These are phyloP conservation scores for Typha latifolia DNA, from an alignment of 176 grass and related monocot species.

Conservation along the genomic window DNA sequence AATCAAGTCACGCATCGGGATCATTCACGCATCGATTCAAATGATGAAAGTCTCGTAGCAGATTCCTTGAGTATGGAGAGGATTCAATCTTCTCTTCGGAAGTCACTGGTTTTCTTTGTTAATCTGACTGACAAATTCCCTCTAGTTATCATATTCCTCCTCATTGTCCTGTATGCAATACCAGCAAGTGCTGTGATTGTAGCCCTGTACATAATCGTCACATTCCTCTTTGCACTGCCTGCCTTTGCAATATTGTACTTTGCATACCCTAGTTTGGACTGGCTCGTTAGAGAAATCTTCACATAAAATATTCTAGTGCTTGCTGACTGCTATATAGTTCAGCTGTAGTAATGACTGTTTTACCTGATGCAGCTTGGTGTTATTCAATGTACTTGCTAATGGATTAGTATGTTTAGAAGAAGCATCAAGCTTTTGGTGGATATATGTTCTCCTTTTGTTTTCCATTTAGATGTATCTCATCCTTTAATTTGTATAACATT, in stretches of 20 bases:
- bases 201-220: constrained; percentile 12
- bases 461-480: no score
- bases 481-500: no score
- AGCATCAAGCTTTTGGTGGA: no score
- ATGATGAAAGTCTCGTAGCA: neutral
- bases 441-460: no score
- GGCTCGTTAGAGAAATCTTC: constrained; percentile 16
- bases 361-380: no score
- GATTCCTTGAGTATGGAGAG: neutral
- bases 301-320: neutral
- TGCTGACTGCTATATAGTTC: neutral
- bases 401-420: no score
- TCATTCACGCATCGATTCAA: neutral
- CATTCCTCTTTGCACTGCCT: constrained; percentile 13
- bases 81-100: constrained; percentile 1
- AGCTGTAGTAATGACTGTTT: no score
- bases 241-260: constrained; percentile 13
- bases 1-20: neutral
- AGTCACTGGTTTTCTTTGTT: constrained; percentile 5
- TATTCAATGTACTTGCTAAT: no score
- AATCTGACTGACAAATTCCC: constrained; percentile 10
- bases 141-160: constrained; percentile 9
- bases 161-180: constrained; percentile 11
- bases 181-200: constrained; percentile 4
- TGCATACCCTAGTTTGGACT: constrained; percentile 16